phyloP scores from a whole-genome alignment of 2,329 filamentous ascomycete genomes.

The Periconia macrospinosa region DNA sequence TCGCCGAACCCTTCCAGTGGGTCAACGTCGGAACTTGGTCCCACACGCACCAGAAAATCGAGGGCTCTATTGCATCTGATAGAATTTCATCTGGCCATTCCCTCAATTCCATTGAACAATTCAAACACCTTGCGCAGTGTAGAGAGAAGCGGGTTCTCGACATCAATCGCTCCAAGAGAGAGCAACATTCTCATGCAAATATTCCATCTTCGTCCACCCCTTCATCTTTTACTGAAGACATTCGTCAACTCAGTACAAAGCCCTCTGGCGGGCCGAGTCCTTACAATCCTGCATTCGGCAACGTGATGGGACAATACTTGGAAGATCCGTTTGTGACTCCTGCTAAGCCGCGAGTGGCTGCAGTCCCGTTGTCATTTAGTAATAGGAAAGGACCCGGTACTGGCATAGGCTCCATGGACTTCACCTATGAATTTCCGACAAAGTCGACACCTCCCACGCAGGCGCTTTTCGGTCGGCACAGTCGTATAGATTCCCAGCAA shows the following conservation, averaged over 20 bases:
- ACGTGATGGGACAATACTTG: constrained; percentile 14
- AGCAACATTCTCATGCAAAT: background rate
- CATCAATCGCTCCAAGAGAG: constrained; percentile 9
- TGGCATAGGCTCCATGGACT: constrained; percentile 16
- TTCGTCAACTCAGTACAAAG: background rate
- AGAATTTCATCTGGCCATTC: constrained; percentile 41
- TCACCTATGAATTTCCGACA: constrained; percentile 29
- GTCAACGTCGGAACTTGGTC: constrained; percentile 49
- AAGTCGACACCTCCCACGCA: constrained; percentile 1
- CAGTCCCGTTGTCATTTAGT: background rate
- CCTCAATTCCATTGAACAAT: constrained; percentile 45
- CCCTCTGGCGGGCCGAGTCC: background rate
- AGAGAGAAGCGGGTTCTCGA: constrained; percentile 22
- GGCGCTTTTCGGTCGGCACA: background rate
- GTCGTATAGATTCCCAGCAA: constrained; percentile 1
- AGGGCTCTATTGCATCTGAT: constrained; percentile 48
- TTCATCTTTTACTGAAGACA: background rate
- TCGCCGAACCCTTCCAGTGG: constrained; percentile 44
- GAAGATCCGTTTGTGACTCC: constrained; percentile 33
- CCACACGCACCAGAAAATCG: constrained; percentile 45
- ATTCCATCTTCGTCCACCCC: background rate
- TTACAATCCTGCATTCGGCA: constrained; percentile 2
- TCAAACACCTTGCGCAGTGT: constrained; percentile 46
- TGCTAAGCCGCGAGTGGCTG: background rate
- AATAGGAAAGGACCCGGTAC: background rate